Percentiles rank a stretch among this genome's conserved stretches.
These are phyloP conservation scores for Fomitiporia mediterranea DNA, from an alignment of 1,284 basidiomycete genomes.

Conservation along the genomic window DNA sequence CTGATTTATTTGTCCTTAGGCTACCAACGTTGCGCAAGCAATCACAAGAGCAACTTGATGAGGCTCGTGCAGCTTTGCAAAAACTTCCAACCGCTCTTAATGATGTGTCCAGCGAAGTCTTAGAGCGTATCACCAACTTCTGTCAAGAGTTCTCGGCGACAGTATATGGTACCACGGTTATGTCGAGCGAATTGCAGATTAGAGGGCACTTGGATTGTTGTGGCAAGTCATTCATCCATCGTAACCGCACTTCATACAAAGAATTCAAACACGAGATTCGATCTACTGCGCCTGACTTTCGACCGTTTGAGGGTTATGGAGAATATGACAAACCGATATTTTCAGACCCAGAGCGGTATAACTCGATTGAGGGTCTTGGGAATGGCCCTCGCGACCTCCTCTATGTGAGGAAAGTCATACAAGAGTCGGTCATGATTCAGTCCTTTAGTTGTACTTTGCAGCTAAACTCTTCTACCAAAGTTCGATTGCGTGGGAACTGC, in stretches of 20 bases:
- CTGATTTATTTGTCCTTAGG: conserved; percentile 28
- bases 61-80: conserved; percentile 34
- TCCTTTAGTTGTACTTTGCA: background rate
- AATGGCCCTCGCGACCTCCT: conserved; percentile 1
- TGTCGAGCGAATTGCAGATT: background rate
- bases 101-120: conserved; percentile 44
- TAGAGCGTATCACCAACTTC: conserved; percentile 42
- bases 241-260: conserved; percentile 14
- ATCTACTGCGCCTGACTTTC: conserved; percentile 21
- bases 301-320: conserved; percentile 10
- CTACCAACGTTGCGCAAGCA: conserved; percentile 37
- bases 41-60: conserved; percentile 35
- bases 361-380: background rate
- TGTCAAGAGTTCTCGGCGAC: conserved; percentile 33
- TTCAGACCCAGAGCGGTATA: background rate
- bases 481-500: conserved; percentile 48
- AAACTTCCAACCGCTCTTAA: conserved; percentile 38
- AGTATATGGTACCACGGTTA: background rate
- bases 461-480: no score
- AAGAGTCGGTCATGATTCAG: background rate
- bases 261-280: conserved; percentile 19
- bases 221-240: conserved; percentile 18
- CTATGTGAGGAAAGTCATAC: conserved; percentile 3
- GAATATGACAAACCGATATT: background rate
- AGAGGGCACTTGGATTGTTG: background rate